Percentiles rank a stretch among this genome's conserved stretches.
Conservation (phyloP, 768 basidiomycete genomes). For the Trametes cubensis region DNA sequence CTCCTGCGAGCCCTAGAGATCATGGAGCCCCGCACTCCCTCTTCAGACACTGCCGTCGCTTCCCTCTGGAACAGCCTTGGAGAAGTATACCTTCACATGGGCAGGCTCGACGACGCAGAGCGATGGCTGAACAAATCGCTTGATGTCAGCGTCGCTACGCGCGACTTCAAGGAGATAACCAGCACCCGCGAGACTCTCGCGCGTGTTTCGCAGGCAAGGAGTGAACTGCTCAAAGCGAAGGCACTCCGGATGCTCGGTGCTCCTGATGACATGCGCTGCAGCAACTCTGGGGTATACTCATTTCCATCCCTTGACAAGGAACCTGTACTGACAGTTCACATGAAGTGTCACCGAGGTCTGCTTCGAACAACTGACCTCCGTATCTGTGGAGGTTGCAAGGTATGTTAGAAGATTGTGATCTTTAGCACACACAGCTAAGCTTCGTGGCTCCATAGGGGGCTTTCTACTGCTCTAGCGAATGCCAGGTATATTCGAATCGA, state of each 20-base stretch:
- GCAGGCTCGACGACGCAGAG: slow-evolving; percentile 43
- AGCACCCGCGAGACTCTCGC: slow-evolving; percentile 44
- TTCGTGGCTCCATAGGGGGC: slow-evolving; percentile 4
- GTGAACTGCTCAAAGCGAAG: slow-evolving; percentile 37
- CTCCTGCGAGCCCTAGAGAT: slow-evolving; percentile 38
- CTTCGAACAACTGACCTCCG: slow-evolving; percentile 15
- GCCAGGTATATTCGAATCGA: slow-evolving; percentile 10
- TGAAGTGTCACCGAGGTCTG: slow-evolving; percentile 13
- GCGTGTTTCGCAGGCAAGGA: slow-evolving; percentile 39
- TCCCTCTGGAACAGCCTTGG: slow-evolving; percentile 39
- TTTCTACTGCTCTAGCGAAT: slow-evolving; percentile 21
- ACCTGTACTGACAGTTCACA: neutral
- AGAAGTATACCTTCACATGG: slow-evolving; percentile 40
- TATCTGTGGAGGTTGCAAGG: slow-evolving; percentile 24
- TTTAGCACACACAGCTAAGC: neutral
- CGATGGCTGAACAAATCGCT: slow-evolving; percentile 38
- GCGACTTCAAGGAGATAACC: slow-evolving; percentile 27
- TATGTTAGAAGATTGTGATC: neutral
- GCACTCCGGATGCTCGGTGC: slow-evolving; percentile 35
- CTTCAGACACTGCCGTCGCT: slow-evolving; percentile 27
- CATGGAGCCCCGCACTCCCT: slow-evolving; percentile 30
- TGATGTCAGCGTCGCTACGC: slow-evolving; percentile 35
- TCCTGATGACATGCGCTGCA: slow-evolving; percentile 34
- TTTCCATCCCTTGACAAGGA: no score
- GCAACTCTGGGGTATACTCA: slow-evolving; percentile 30